phyloP scores from a whole-genome alignment of 208 protist species.

The Trypanosomatidae sp. region DNA sequence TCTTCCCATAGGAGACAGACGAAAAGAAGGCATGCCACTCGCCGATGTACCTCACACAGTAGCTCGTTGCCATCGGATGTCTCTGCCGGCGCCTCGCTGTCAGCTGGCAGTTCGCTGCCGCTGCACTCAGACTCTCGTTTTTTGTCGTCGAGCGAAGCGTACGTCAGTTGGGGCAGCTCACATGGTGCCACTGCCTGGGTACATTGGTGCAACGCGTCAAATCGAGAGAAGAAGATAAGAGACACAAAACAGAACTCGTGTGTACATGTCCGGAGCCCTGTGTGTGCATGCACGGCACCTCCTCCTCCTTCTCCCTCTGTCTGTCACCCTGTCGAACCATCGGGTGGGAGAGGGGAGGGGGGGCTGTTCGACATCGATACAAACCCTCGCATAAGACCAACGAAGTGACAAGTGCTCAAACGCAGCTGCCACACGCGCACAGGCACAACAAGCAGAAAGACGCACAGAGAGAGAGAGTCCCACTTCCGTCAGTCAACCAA shows the following conservation, averaged over 20 bases:
- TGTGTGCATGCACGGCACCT: background rate
- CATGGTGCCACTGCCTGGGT: background rate
- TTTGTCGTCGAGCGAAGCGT: background rate
- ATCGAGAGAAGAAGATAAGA: background rate
- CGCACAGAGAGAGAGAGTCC: background rate
- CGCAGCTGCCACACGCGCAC: background rate
- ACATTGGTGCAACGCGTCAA: background rate
- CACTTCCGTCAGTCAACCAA: conserved; percentile 29
- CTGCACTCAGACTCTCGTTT: background rate
- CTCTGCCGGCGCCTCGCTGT: background rate
- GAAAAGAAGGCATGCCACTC: too few species aligned
- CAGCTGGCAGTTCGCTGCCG: background rate
- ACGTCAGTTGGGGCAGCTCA: background rate
- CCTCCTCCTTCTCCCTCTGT: background rate
- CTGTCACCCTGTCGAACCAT: background rate
- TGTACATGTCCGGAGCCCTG: background rate
- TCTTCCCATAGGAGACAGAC: too few species aligned
- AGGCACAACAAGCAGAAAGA: background rate
- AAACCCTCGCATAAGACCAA: background rate
- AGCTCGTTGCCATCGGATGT: background rate
- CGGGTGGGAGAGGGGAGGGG: background rate
- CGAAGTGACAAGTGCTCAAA: background rate
- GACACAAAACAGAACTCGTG: background rate
- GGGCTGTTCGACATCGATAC: background rate
- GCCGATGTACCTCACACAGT: background rate